Base-by-base conservation (phyloP, 2,329 filamentous ascomycete species). In the Fusarium sp. region DNA sequence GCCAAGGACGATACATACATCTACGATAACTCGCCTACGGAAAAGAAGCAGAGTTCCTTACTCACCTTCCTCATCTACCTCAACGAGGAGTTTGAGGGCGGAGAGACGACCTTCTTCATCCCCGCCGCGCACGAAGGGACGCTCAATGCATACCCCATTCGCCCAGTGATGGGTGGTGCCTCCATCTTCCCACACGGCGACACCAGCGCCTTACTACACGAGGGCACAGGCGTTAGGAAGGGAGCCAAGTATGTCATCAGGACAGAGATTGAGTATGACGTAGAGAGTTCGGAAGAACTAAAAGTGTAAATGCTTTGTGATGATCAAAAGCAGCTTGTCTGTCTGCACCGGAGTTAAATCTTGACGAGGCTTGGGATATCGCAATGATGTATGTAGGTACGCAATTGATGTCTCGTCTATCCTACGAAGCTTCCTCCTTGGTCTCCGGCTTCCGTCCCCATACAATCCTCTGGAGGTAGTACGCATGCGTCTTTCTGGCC, bases 181-280 rank as follows among this genome's bases (percentile, higher is more conserved):
- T 91, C 91, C 0, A 84, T 94, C 4, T 93, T 94, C 71, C 91
- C 92, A 0, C 92, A 94, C 65, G 92, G 92, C 0, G 92, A 93
- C 74, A 87, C 89, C 0, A 87, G 90, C 0, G 91, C 90, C 6
- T 79, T 93, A 63, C 76, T 94, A 67, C 92, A 94, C 74, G 92
- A 93, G 78, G 92, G 92, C 0, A 93, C 92, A 0, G 92, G 92
- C 0, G 92, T 94, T 0, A 85, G 87, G n/a, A 89, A 88, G 75
- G 91, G 90, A 0, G 89, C 90, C 0, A 89, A 89, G 79, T 94
- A 93, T 78, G 90, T 94, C 2, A 93, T 93, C 52, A 82, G 92
- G 65, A 93, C 91, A 0, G 92, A 94, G 79, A 89, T 94, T 5
- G 89, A 93, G 79, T 94, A 93, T 72, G 92, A 93, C 79, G 83